Evolutionary conservation across 2,329 filamentous ascomycete species (phyloP), one percentile per base, ranked within the genome.

Genomic region (Aspergillus ochraceoroseus): DNA sequence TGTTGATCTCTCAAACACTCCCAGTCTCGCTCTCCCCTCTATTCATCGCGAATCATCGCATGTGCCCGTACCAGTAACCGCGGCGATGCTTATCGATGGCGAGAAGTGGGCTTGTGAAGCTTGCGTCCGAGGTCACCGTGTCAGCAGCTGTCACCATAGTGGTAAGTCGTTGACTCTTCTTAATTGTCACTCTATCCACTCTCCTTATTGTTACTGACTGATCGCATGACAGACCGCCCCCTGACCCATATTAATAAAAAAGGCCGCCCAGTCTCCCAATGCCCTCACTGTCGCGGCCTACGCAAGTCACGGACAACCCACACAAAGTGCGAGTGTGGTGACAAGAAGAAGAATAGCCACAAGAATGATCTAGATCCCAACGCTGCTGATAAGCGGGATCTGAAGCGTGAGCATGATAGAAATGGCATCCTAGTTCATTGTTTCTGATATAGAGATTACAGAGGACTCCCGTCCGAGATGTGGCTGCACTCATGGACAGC

Each of bases 61-160:
- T 66, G 63, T 63, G 54, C 58, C 46, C 53, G 43, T 51, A 47
- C 46, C 56, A 64, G 59, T 61, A 59, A 60, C 56, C 57, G 54
- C 54, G 56, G 55, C 52, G 53, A 89, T 89, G 85, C 76, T 89
- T 66, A 85, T 89, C 67, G 82, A 95, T 76, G 90, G 90, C 68
- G 87, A 95, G 74, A 96, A 96, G 75, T 96, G 80, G 74, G 90
- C 90, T 70, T 96, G 90, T 76, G 87, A 94, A 73, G 89, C 89
- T 71, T 98, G 92, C 73, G 88, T 98, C 65, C 85, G 92, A 70
- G 92, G 92, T 63, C 92, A 98, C 74, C 87, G 92, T 65, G 92
- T 98, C 64, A 96, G 89, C 83, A 95, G 92, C 66, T 98, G 92
- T 75, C 87, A 90, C 67, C 92, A 98, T 70, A 79, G 80, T 66